Evolutionary conservation across 2,329 filamentous ascomycete genomes (phyloP).

Genomic region (Fusarium chuoi): DNA sequence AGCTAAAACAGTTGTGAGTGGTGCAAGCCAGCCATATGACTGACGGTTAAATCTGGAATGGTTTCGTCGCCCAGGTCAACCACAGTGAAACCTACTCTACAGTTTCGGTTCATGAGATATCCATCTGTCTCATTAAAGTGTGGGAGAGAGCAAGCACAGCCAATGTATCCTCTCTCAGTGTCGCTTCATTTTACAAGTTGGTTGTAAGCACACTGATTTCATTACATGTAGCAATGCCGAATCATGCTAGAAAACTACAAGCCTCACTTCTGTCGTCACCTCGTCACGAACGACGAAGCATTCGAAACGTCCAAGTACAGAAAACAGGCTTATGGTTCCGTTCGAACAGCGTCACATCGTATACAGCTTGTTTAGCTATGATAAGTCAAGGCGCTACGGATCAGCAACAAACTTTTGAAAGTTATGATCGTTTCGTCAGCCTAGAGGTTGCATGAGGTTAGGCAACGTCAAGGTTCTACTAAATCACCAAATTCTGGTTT

Average conservation of each 20-base stretch:
- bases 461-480: background rate
- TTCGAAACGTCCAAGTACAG: background rate
- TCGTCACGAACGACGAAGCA: background rate
- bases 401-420: conserved; percentile 9
- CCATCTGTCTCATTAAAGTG: background rate
- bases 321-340: background rate
- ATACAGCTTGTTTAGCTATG: background rate
- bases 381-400: background rate
- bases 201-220: background rate
- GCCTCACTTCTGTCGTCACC: background rate
- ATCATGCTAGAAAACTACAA: background rate
- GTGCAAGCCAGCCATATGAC: too few species aligned
- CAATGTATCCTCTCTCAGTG: background rate
- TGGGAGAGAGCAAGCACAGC: background rate
- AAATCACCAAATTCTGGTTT: background rate
- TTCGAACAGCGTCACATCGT: conserved; percentile 1
- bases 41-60: background rate
- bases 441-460: background rate
- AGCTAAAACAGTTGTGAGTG: too few species aligned
- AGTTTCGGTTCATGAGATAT: background rate
- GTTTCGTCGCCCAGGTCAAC: background rate
- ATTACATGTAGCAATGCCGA: background rate
- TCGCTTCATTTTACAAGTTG: background rate
- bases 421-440: conserved; percentile 6
- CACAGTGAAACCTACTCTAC: background rate